Base-by-base conservation (phyloP, 768 basidiomycete species). In the Hemileccinum rubropunctum region DNA sequence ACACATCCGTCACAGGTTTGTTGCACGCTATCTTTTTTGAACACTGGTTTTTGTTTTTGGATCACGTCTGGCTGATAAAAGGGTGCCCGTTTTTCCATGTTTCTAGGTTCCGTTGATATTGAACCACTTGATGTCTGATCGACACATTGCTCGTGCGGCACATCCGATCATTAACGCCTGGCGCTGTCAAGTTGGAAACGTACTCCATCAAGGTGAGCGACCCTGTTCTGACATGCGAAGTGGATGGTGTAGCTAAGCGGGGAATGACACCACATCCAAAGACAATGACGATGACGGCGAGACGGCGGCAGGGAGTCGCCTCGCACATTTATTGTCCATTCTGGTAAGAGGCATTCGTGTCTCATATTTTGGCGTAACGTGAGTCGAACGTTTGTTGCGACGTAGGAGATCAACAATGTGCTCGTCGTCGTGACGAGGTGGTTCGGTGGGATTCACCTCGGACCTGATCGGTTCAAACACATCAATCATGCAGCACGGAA, bases 241-340 rank as follows among this genome's bases (percentile, higher is more conserved):
- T 6, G 23, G 6, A 3, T 23, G 20, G 27, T 8, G n/a, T 35
- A 27, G 14, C 46, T 52, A 18, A 63, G 47, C 42, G 3, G 14
- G 18, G 26, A 34, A 35, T 30, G 40, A 35, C 3, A 21, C 10
- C 11, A 13, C 10, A 26, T 56, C 26, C 36, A 37, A 56, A 92
- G 95, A 98, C 61, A 95, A 97, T 51, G 91, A 95, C 49, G 95
- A 98, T 52, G 90, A 98, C 50, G 91, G 94, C 2, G 95, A 99
- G 71, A 84, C 88, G 0, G 93, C 91, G 1, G 95, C 95, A 17
- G 95, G 95, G 5, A 84, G 88, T 37, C 80, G 95, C 15, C 71
- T 98, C 18, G 91, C 91, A 1, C 95, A 98, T 66, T 76, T 99
- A 2, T 71, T 99, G 5, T 91, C 94, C 54, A 92, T 95, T 40